Conservation (phyloP, 2,329 filamentous ascomycete genomes). For the Fonsecaea pedrosoi region DNA sequence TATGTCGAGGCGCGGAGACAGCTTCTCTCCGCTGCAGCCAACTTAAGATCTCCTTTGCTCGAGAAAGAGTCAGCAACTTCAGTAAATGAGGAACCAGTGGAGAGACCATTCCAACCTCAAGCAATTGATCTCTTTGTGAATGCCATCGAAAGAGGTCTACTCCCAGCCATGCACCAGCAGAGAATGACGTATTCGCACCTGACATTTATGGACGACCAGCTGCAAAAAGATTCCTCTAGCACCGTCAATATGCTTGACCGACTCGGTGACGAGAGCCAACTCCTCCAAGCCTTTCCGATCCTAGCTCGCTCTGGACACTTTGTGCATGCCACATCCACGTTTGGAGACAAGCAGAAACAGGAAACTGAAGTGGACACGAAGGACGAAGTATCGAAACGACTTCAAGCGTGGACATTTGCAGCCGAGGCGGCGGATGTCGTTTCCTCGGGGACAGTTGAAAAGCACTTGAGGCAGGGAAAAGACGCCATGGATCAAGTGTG, state of each 20-base stretch:
- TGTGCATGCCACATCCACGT: slow-evolving; percentile 19
- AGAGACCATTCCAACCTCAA: not conserved
- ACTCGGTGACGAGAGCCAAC: slow-evolving; percentile 40
- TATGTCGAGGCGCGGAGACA: slow-evolving; percentile 34
- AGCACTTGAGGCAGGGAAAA: slow-evolving; percentile 26
- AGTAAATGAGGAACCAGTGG: not conserved
- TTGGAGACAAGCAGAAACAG: slow-evolving; percentile 16
- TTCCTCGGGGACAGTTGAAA: slow-evolving; percentile 19
- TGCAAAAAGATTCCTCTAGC: slow-evolving; percentile 18
- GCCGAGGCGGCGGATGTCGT: slow-evolving; percentile 33
- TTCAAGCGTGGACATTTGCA: slow-evolving; percentile 38
- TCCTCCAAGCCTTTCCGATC: slow-evolving; percentile 37
- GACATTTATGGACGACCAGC: slow-evolving; percentile 23
- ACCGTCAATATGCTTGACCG: slow-evolving; percentile 33
- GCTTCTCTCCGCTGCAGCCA: slow-evolving; percentile 19
- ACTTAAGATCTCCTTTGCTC: slow-evolving; percentile 15
- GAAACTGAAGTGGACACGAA: slow-evolving; percentile 1
- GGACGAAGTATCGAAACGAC: slow-evolving; percentile 28
- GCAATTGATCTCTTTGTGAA: slow-evolving; percentile 7
- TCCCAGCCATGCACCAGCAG: slow-evolving; percentile 27
- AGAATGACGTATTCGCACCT: slow-evolving; percentile 20
- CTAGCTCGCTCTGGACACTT: slow-evolving; percentile 28
- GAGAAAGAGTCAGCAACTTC: not conserved
- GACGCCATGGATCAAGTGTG: slow-evolving; percentile 28
- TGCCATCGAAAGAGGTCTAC: slow-evolving; percentile 25